Base-by-base conservation (phyloP, 1,284 basidiomycete genomes). In the Apiotrichum gamsii region DNA sequence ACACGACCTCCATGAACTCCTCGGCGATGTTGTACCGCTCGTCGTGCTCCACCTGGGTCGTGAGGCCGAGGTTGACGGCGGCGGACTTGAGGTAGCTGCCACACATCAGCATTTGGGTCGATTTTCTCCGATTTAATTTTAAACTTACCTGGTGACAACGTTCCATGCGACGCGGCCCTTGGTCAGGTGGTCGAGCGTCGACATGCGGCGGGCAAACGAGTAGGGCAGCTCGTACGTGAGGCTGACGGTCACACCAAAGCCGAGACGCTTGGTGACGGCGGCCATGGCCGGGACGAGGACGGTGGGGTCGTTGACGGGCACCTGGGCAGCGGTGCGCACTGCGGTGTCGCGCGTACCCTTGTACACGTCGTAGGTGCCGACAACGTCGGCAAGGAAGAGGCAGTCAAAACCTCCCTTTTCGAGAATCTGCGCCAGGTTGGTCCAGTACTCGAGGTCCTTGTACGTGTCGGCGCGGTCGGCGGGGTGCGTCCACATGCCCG, bases 81-180 rank as follows among this genome's bases (percentile, higher is more conserved):
- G 70, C 70, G 1, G 49, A 53, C 39, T 67, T 63, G 10, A 72
- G 57, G 54, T 70, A 70, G 29, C 60, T n/a, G n/a, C n/a, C n/a
- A n/a, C n/a, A n/a, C n/a, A n/a, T n/a, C n/a, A n/a, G n/a, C n/a
- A n/a, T n/a, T n/a, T n/a, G n/a, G n/a, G n/a, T n/a, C n/a, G n/a
- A n/a, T n/a, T n/a, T n/a, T n/a, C n/a, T n/a, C n/a, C n/a, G n/a
- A n/a, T n/a, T n/a, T n/a, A n/a, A n/a, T n/a, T n/a, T n/a, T n/a
- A n/a, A n/a, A n/a, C n/a, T n/a, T n/a, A n/a, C n/a, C n/a, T 58
- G 8, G 69, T 72, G 5, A 72, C 70, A 19, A 70, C 56, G 53
- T 72, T 72, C 64, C 65, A 65, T 0, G 64, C 70, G 0, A 71
- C 64, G 11, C 70, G 54, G 4, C 70, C 70, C 45, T 71, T 71